Conservation (phyloP, 176 grass and related monocot species). For the Bolboschoenus planiculmis region DNA sequence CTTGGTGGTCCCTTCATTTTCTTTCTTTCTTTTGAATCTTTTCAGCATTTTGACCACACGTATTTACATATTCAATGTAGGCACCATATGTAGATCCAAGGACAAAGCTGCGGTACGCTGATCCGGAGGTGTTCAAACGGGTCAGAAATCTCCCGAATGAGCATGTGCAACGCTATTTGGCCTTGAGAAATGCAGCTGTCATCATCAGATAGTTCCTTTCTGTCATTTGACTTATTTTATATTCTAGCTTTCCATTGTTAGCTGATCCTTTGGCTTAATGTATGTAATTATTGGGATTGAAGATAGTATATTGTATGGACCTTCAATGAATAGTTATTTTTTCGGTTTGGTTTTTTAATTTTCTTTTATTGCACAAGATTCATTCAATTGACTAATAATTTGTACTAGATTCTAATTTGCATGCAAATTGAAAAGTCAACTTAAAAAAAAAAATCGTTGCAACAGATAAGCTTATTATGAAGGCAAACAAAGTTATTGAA, state of each 20-base stretch:
- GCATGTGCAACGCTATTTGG: conserved; percentile 68
- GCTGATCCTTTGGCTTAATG: not conserved
- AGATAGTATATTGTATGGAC: not conserved
- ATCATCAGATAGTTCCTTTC: conserved; percentile 37
- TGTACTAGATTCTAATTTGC: not conserved
- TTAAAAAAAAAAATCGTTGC: not conserved
- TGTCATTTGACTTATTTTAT: not conserved
- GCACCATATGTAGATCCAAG: conserved; percentile 83
- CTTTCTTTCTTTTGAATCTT: not conserved
- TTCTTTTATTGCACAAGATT: not conserved
- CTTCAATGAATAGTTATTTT: not conserved
- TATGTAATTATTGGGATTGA: not conserved
- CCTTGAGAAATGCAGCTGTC: conserved; percentile 68
- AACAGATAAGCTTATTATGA: not conserved
- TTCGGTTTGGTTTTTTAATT: not conserved
- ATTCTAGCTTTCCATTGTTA: not conserved
- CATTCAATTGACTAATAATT: not conserved
- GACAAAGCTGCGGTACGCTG: conserved; percentile 64
- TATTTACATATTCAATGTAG: conserved; percentile 31
- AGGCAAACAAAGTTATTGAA: not conserved
- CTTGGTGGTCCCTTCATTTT: not conserved
- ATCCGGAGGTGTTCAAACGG: conserved; percentile 79
- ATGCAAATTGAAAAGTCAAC: not conserved
- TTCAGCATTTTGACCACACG: not conserved
- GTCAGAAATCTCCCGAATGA: conserved; percentile 73